phyloP scores from a whole-genome alignment of 768 basidiomycete genomes.

The Russula compacta region DNA sequence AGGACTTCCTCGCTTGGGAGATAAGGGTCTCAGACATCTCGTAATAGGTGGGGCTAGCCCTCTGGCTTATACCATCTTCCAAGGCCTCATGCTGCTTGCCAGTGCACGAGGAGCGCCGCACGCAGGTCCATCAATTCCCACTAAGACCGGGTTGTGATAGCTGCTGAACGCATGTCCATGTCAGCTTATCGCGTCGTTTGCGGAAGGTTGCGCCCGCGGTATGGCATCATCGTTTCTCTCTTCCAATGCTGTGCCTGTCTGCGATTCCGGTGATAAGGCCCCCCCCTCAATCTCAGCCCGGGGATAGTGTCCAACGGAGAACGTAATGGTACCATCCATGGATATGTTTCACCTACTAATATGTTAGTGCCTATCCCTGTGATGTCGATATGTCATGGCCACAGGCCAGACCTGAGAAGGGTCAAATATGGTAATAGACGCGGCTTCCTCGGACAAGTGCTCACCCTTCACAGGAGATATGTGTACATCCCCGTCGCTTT shows the following conservation, averaged over 20 bases:
- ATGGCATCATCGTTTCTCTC: conserved; percentile 5
- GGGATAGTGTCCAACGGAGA: not conserved
- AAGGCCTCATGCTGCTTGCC: not conserved
- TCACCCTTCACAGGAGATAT: not conserved
- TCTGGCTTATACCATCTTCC: not conserved
- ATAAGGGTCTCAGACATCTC: conserved; percentile 1
- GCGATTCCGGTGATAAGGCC: not conserved
- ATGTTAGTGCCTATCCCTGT: not conserved
- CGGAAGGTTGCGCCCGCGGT: conserved; percentile 5
- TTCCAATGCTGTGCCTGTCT: not conserved
- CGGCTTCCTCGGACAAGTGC: not conserved
- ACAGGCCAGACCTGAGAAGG: not conserved
- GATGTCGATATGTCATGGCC: conserved; percentile 11
- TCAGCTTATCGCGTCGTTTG: not conserved
- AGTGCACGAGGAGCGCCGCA: conserved; percentile 1
- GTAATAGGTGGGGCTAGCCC: conserved; percentile 2
- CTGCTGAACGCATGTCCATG: not conserved
- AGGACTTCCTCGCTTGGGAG: not conserved
- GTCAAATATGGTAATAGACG: not conserved
- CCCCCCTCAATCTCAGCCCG: not conserved
- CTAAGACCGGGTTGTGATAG: not conserved
- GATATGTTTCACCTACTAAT: not conserved
- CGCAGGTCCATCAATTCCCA: not conserved
- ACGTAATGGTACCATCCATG: not conserved
- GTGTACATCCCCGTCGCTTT: not conserved